These are phyloP conservation scores for Bruguiera gymnorhiza DNA, from an alignment of 345 rosid species.

Conservation along the genomic window DNA sequence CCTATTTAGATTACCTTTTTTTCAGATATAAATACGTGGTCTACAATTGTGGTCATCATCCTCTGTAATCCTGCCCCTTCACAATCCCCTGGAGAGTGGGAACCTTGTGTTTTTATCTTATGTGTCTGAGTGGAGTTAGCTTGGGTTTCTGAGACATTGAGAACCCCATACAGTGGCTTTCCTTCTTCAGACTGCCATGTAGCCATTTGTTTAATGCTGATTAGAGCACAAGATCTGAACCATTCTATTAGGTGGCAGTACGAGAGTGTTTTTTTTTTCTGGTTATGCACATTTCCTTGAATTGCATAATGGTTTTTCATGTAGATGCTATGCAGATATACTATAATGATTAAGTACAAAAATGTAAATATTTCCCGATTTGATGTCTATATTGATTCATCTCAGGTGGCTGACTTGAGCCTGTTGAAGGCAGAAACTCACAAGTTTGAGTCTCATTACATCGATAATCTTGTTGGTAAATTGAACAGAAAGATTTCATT, in stretches of 20 bases:
- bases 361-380: not conserved
- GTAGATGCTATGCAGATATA: too few relatives aligned
- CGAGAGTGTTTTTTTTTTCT: not conserved
- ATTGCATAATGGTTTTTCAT: not conserved
- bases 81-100: too few relatives aligned
- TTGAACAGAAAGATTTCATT: slow-evolving; percentile 3
- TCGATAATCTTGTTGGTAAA: slow-evolving; percentile 93
- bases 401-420: slow-evolving; percentile 78
- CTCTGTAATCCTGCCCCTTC: not conserved
- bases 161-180: not conserved
- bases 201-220: not conserved
- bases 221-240: not conserved
- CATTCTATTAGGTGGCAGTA: not conserved
- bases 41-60: not conserved
- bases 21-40: not conserved
- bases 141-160: not conserved
- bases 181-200: not conserved
- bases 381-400: slow-evolving; percentile 9
- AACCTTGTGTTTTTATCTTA: too few relatives aligned
- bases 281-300: not conserved
- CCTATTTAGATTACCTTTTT: not conserved
- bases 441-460: slow-evolving; percentile 84
- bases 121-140: not conserved
- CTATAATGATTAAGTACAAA: too few relatives aligned
- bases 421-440: slow-evolving; percentile 77